Evolutionary conservation across 139 green algal genomes (phyloP).

Genomic region (Trebouxia sp.): DNA sequence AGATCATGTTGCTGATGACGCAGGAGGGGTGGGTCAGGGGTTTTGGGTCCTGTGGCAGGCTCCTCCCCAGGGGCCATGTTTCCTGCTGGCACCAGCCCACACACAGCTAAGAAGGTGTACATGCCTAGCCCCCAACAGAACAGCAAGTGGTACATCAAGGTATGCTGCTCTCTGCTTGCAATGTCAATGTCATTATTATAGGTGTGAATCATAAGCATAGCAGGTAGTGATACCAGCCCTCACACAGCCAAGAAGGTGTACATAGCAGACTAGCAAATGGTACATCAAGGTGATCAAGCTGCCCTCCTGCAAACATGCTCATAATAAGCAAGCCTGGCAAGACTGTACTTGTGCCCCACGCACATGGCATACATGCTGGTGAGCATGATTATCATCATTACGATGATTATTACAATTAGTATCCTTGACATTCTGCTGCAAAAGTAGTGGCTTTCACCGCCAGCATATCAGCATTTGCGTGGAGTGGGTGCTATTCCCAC

Average conservation of each 20-base stretch:
- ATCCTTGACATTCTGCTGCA: too few relatives aligned
- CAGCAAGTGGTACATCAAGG: conserved; percentile 33
- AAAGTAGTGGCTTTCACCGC: too few relatives aligned
- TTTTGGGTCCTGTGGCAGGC: not conserved
- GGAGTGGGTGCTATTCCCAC: too few relatives aligned
- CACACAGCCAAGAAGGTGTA: not conserved
- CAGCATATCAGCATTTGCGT: too few relatives aligned
- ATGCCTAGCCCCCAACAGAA: conserved; percentile 19
- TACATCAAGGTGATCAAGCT: not conserved
- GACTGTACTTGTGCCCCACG: too few relatives aligned
- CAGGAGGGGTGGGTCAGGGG: conserved; percentile 7
- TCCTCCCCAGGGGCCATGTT: conserved; percentile 9
- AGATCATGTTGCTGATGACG: too few relatives aligned
- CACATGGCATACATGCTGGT: too few relatives aligned
- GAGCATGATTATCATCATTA: too few relatives aligned
- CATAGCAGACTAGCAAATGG: not conserved
- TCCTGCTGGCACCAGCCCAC: conserved; percentile 13
- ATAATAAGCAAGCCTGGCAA: too few relatives aligned
- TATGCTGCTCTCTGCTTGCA: not conserved
- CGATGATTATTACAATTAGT: too few relatives aligned
- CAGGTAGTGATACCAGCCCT: not conserved
- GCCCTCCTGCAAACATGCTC: too few relatives aligned
- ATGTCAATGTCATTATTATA: not conserved
- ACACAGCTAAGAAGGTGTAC: not conserved
- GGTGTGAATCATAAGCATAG: too few relatives aligned